Conservation (phyloP, 139 green algal species). For the Closterium sp. region DNA sequence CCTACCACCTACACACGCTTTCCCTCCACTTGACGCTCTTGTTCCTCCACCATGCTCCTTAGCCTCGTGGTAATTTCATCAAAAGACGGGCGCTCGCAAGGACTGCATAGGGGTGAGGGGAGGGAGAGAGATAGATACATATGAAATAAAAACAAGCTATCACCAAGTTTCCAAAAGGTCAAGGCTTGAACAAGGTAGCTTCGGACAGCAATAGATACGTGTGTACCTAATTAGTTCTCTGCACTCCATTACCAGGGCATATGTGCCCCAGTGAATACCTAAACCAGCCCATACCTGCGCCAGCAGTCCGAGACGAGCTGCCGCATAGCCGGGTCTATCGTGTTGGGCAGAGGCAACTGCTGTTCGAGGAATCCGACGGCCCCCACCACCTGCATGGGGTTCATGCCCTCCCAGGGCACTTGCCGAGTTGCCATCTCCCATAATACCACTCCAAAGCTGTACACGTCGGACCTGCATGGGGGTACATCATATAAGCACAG, state of each 20-base stretch:
- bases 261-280: neutral
- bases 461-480: neutral
- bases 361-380: neutral
- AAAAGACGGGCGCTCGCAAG: neutral
- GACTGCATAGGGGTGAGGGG: neutral
- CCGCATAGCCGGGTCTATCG: neutral
- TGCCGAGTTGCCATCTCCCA: neutral
- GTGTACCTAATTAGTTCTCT: too few relatives aligned
- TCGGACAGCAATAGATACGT: too few relatives aligned
- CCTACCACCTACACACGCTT: too few relatives aligned
- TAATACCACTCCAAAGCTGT: too few relatives aligned
- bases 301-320: neutral
- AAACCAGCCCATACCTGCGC: neutral
- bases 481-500: too few relatives aligned
- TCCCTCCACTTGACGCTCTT: too few relatives aligned
- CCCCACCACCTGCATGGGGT: neutral
- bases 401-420: too few relatives aligned
- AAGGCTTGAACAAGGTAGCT: too few relatives aligned
- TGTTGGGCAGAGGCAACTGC: neutral
- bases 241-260: too few relatives aligned
- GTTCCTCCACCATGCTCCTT: neutral
- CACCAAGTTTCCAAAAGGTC: too few relatives aligned
- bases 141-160: neutral
- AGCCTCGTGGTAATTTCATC: neutral
- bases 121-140: neutral